These are phyloP conservation scores for Hirschfeldia incana DNA, from an alignment of 345 rosid genomes.

Conservation along the genomic window DNA sequence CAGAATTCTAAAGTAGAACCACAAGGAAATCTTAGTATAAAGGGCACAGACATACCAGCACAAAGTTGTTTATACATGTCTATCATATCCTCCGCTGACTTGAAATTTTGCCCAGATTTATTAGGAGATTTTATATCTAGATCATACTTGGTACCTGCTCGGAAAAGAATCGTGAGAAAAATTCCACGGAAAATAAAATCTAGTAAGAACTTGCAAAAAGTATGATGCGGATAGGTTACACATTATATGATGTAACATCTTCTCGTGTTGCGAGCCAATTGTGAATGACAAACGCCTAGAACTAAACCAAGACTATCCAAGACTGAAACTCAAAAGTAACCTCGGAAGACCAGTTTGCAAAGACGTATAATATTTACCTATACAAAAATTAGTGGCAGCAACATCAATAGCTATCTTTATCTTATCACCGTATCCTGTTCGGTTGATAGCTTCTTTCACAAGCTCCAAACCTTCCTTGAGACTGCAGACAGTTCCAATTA, in stretches of 20 bases:
- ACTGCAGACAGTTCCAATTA: conserved; percentile 49
- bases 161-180: conserved; percentile 3
- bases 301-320: conserved; percentile 13
- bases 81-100: conserved; percentile 93
- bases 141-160: conserved; percentile 89
- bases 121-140: conserved; percentile 68
- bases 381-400: conserved; percentile 85
- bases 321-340: background rate
- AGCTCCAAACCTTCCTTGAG: conserved; percentile 87
- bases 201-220: background rate
- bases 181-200: background rate
- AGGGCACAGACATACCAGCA: conserved; percentile 50
- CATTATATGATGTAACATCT: conserved; percentile 4
- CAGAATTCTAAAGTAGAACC: conserved; percentile 13
- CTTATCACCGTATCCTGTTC: conserved; percentile 79
- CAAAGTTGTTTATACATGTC: conserved; percentile 87
- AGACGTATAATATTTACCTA: conserved; percentile 54
- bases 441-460: conserved; percentile 86
- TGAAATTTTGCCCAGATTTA: conserved; percentile 84
- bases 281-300: conserved; percentile 13
- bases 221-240: background rate
- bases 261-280: conserved; percentile 13
- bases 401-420: conserved; percentile 92
- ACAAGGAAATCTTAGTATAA: conserved; percentile 4
- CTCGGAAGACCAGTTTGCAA: conserved; percentile 11